Evolutionary conservation across 2,329 filamentous ascomycete genomes (phyloP), one percentile per base, ranked within the genome.

Genomic region (Aspergillus nomiae): DNA sequence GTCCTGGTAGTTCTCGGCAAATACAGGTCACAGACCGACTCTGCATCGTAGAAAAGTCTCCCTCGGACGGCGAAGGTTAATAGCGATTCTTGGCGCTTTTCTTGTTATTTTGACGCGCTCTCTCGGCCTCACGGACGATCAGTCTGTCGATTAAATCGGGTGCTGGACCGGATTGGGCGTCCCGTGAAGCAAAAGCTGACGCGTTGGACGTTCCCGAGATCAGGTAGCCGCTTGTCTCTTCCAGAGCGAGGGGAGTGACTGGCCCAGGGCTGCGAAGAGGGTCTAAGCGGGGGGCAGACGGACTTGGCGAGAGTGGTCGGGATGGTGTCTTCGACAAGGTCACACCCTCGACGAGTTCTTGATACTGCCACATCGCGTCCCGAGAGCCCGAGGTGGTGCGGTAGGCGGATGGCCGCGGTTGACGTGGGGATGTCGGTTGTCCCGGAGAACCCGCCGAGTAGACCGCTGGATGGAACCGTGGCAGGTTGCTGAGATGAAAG

Each of bases 381-480:
- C 78, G 77, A 56, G 77, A 78, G 38, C 70, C 72, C 2, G 73
- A 74, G 26, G 71, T 63, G 53, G 72, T 73, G 60, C 72, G 76
- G 59, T 77, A 74, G 4, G 71, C 67, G 34, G 70, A 67, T 30
- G 75, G 74, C 48, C 70, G 73, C 51, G 68, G 67, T 65, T 75
- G 76, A n/a, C 66, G 76, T 51, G 71, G 77, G 26, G 68, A 76
- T 4, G 69, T 67, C n/a, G 73, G 76, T 62, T 75, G 77, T 16
- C 61, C 63, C 58, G 71, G 69, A 11, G 70, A 63, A 56, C 65
- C 65, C 10, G 69, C 63, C 7, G 77, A 78, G 63, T 81, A 82
- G 61, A 80, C 77, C 11, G 79, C 76, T 1, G 81, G 80, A 67
- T 82, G 80, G 65, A 80, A 82, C 32, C 80, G 76, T n/a, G 80